Evolutionary conservation across 2,329 filamentous ascomycete genomes (phyloP).

Genomic region (Penicillium sp.): DNA sequence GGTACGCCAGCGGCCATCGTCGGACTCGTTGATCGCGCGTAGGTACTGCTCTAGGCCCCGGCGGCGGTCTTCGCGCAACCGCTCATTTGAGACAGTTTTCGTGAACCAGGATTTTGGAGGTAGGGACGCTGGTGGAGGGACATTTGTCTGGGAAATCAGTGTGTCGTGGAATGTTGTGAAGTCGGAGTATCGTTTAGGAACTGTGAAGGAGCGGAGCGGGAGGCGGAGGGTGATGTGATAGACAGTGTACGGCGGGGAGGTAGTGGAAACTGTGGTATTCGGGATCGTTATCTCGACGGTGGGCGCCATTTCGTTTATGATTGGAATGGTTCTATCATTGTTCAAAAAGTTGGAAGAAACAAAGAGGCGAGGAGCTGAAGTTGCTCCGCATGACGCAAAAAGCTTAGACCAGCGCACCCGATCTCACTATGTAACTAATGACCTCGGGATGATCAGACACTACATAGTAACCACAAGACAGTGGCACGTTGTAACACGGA

Average conservation of each 20-base stretch:
- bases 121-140: conserved; percentile 53
- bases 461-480: neutral
- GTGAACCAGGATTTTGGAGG: conserved; percentile 63
- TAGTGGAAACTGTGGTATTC: conserved; percentile 48
- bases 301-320: conserved; percentile 39
- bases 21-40: conserved; percentile 55
- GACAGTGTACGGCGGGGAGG: conserved; percentile 57
- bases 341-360: neutral
- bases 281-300: conserved; percentile 49
- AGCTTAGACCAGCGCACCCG: conserved; percentile 9
- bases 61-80: conserved; percentile 58
- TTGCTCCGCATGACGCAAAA: conserved; percentile 11
- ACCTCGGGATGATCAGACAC: neutral
- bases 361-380: conserved; percentile 4
- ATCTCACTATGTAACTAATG: neutral
- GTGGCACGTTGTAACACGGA: neutral
- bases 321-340: neutral
- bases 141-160: conserved; percentile 51
- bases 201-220: conserved; percentile 58
- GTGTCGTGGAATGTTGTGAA: conserved; percentile 57
- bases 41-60: conserved; percentile 59
- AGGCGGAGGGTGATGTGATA: conserved; percentile 63
- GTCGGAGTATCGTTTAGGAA: conserved; percentile 65
- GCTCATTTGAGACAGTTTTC: conserved; percentile 55
- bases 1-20: conserved; percentile 59